Evolutionary conservation across 306 rosid species (phyloP).

Genomic region (Ormosia semicastrata): DNA sequence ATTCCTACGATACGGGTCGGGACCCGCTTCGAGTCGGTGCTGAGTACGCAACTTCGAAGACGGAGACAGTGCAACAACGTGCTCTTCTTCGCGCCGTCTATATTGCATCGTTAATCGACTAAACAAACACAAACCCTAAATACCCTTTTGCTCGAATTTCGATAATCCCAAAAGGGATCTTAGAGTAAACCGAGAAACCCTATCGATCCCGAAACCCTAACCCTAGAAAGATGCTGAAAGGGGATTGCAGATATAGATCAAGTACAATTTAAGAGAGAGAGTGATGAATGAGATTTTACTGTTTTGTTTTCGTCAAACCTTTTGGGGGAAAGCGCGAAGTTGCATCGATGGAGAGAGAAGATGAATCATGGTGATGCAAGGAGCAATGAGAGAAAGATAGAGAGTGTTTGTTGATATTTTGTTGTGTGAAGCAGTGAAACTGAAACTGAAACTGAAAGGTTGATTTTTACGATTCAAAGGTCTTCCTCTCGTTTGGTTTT

Average conservation of each 20-base stretch:
- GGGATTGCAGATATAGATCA: slow-evolving; percentile 27
- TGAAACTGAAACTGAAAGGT: not conserved
- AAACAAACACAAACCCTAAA: slow-evolving; percentile 30
- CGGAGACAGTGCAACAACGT: slow-evolving; percentile 35
- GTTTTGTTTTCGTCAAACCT: slow-evolving; percentile 42
- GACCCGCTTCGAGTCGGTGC: slow-evolving; percentile 38
- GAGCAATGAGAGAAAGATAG: not conserved
- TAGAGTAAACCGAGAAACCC: not conserved
- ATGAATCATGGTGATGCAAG: not conserved
- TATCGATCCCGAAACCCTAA: slow-evolving; percentile 33
- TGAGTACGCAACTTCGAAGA: slow-evolving; percentile 40
- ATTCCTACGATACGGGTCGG: slow-evolving; percentile 27
- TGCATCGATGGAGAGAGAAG: slow-evolving; percentile 14
- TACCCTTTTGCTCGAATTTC: slow-evolving; percentile 19
- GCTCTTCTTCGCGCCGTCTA: slow-evolving; percentile 60
- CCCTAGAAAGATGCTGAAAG: slow-evolving; percentile 25
- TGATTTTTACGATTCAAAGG: not conserved
- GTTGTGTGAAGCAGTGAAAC: not conserved
- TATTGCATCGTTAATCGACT: slow-evolving; percentile 52
- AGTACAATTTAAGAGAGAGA: slow-evolving; percentile 11
- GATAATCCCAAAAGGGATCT: not conserved
- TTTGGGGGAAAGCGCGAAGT: slow-evolving; percentile 6
- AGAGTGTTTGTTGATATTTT: not conserved
- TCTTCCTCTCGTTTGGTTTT: not conserved
- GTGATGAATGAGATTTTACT: slow-evolving; percentile 15